Conservation (phyloP, 768 basidiomycete species). For the Calocera viscosa region DNA sequence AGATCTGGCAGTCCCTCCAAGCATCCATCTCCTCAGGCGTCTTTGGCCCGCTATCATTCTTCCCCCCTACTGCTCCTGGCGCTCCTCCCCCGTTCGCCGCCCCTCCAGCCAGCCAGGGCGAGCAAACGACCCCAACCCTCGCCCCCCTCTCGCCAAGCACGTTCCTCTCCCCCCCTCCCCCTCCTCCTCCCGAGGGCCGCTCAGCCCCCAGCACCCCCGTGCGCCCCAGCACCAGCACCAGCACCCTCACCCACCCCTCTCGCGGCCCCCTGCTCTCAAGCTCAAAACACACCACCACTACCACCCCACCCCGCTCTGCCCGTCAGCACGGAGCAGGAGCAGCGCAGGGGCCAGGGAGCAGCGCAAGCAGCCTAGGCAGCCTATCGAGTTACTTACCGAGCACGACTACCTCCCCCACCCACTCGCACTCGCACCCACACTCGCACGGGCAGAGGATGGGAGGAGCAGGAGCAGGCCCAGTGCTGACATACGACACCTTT, state of each 20-base stretch:
- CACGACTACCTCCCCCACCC: background rate
- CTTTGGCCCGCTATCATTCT: background rate
- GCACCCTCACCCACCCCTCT: background rate
- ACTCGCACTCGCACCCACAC: slow-evolving; percentile 11
- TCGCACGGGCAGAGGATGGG: background rate
- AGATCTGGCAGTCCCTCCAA: background rate
- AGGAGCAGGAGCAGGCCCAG: slow-evolving; percentile 25
- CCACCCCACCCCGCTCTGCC: slow-evolving; percentile 13
- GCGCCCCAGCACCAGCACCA: background rate
- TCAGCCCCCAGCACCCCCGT: background rate
- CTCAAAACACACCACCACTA: slow-evolving; percentile 9
- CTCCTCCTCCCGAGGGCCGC: slow-evolving; percentile 4
- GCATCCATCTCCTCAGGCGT: background rate
- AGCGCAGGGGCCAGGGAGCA: background rate
- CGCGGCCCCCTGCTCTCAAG: slow-evolving; percentile 8
- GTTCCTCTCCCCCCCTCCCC: background rate
- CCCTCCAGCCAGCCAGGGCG: slow-evolving; percentile 14
- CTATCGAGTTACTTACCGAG: background rate
- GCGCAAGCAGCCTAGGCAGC: background rate
- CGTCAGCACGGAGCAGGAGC: background rate
- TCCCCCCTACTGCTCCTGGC: slow-evolving; percentile 9
- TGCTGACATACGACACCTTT: slow-evolving; percentile 49
- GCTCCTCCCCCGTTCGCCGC: slow-evolving; percentile 1
- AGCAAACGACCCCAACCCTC: slow-evolving; percentile 16
- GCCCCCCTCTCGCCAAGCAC: slow-evolving; percentile 13